Conservation (phyloP, 225 moss, liverwort and hornwort species). For the Anthoceros angustus region DNA sequence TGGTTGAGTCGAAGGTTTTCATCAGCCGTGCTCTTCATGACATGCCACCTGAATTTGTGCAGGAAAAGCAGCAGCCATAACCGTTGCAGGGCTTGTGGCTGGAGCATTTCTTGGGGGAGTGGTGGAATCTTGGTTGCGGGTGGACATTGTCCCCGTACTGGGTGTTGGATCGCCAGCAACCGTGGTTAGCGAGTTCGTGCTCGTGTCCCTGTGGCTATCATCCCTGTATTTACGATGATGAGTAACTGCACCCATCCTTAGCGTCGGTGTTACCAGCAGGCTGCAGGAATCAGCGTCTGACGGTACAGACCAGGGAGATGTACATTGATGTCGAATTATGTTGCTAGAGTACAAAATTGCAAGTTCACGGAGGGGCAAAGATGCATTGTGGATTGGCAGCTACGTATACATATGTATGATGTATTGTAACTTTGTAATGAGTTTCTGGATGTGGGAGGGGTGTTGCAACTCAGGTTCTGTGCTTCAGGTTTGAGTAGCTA, state of each 20-base stretch:
- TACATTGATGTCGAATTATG: not conserved
- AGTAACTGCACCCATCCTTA: not conserved
- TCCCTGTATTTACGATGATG: conserved; percentile 69
- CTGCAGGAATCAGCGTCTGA: no score
- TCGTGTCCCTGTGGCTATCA: conserved; percentile 60
- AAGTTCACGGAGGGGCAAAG: not conserved
- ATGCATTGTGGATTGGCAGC: not conserved
- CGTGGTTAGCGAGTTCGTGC: conserved; percentile 73
- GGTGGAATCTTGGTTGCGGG: conserved; percentile 75
- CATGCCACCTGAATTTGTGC: conserved; percentile 6
- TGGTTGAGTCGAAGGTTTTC: no score
- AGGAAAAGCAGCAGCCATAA: conserved; percentile 64
- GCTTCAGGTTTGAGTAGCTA: no score
- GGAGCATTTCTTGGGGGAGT: conserved; percentile 71
- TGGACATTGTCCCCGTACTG: conserved; percentile 66
- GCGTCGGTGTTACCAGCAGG: not conserved
- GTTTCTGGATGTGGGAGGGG: no score
- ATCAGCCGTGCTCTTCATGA: no score
- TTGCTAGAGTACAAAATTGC: no score
- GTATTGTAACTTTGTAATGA: not conserved
- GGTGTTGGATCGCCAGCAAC: conserved; percentile 70
- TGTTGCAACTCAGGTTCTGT: no score
- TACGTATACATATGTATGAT: not conserved
- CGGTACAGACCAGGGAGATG: not conserved
- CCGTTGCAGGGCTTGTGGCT: conserved; percentile 53